A percentile compares a stretch with the other conserved stretches of the same genome.
Conservation (phyloP, 169 alveolate genomes). For the Plasmodium sp. region DNA sequence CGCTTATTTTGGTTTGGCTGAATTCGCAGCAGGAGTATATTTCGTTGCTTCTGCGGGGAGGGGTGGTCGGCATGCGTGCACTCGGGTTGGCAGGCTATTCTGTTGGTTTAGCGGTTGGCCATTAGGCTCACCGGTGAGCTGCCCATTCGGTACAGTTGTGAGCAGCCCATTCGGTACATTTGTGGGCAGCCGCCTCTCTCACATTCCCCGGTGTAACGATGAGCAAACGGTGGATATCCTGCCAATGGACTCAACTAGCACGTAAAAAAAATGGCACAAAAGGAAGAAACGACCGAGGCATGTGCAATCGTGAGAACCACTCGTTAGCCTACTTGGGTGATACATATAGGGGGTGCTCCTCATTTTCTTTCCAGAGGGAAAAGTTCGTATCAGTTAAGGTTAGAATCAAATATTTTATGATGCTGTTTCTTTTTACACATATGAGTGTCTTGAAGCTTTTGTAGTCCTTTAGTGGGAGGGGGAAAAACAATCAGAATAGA, state of each 20-base stretch:
- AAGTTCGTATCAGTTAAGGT: conserved; percentile 67
- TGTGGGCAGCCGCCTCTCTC: neutral
- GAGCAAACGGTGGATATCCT: neutral
- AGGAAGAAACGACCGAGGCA: neutral
- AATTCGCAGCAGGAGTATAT: conserved; percentile 73
- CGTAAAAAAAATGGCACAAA: neutral
- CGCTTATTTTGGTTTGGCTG: conserved; percentile 62
- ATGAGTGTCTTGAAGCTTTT: conserved; percentile 59
- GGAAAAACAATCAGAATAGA: neutral
- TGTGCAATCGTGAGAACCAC: neutral
- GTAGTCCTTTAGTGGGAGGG: conserved; percentile 37
- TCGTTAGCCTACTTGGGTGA: conserved; percentile 49
- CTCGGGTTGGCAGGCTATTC: neutral
- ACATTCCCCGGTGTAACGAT: neutral
- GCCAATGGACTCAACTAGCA: neutral
- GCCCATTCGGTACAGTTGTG: neutral
- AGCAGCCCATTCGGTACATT: neutral
- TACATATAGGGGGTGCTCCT: conserved; percentile 50
- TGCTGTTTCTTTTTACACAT: conserved; percentile 58
- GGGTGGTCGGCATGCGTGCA: neutral
- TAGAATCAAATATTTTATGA: conserved; percentile 43
- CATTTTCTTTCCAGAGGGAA: conserved; percentile 64
- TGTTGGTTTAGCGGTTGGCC: neutral
- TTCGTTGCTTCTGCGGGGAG: conserved; percentile 52
- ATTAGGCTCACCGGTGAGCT: neutral